Evolutionary conservation across 225 moss, liverwort and hornwort genomes (phyloP), one percentile per base, ranked within the genome.

Genomic region (Sphagnum contortum): DNA sequence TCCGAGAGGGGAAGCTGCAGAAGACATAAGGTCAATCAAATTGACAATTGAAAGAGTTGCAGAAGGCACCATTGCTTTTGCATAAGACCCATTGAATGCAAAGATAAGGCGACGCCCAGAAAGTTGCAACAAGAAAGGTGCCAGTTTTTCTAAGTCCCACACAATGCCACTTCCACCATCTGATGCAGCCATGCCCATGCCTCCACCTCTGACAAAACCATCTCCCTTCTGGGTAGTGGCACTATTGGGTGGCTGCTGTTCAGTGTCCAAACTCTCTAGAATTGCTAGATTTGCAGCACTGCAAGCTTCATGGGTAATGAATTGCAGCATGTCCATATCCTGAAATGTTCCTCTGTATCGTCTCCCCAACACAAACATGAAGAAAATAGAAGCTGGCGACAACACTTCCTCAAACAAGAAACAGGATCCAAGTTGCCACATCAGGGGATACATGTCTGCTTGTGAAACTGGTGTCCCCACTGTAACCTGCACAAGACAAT

Each of bases 371-470:
- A 89, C 79, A 78, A 86, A 93, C 76, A 98, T 85, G 72, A 93
- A 84, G 69, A 98, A 91, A 60, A 93, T 75, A 63, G 90, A 89
- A 75, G 98, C 79, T 68, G 93, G 85, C 53, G 85, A 67, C 54
- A 93, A 71, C 49, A 93, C 91, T 76, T 98, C 98, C 79, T 98
- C 98, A 72, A 86, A 93, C 73, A 98, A 81, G 73, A 89, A 93
- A 72, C 89, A 98, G 5, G 98, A 81, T 48, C 93, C 98, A 75
- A 98, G 87, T 67, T 91, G 91, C 98, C 98, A 98, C 46, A 83
- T 80, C 64, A 91, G 68, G 57, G 87, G 74, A 70, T 75, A 81
- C 8, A 79, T 76, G 66, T 98, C 87, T 48, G 93, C 75, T 70
- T 74, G 88, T 70, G 87, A 76, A 79, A 80, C 79, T 59, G 85